Base-by-base conservation (phyloP, 768 basidiomycete genomes). In the Termitomyces sp. region DNA sequence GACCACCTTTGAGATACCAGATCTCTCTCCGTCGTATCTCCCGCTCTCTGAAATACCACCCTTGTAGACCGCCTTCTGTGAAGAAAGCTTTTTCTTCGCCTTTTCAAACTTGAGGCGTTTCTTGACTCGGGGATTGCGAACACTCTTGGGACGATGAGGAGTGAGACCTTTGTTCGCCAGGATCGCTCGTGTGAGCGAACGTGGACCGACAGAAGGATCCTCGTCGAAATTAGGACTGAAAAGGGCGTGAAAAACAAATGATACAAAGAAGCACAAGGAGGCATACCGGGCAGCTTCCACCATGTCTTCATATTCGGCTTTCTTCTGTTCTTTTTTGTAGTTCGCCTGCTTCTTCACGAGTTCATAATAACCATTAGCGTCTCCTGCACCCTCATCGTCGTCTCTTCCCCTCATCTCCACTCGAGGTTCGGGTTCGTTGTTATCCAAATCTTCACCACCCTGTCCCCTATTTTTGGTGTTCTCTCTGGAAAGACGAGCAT, bases 111-210 rank as follows among this genome's bases (percentile, higher is more conserved):
- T 88, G 74, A 88, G 82, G 36, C 93, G 84, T 73, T 99, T 99
- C 84, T 98, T 98, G 73, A 98, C 95, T 61, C 97, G 86, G 44
- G 96, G 95, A 76, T 99, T 99, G 64, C 95, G 92, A 40, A 93
- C 92, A 57, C 82, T 81, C 75, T 98, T 98, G 46, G 90, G 77
- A 58, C 97, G 85, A 61, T 81, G 86, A 5, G 96, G 95, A 16
- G 95, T 98, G 54, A 98, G 85, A 58, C 97, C 96, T 68, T 86
- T 89, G 82, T 99, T 99, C 67, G 88, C 86, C 66, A 98, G 79
- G 66, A 99, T 99, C 6, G 93, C 87, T 12, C 93, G 85, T 7
- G 93, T 95, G 61, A 97, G 82, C 8, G 88, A 85, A 28, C 97
- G 89, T 43, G 94, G 97, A 5, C 96, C 95, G 50, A 77, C 77